phyloP scores from a whole-genome alignment of 495 filamentous ascomycete species.

The Poronia punctata region DNA sequence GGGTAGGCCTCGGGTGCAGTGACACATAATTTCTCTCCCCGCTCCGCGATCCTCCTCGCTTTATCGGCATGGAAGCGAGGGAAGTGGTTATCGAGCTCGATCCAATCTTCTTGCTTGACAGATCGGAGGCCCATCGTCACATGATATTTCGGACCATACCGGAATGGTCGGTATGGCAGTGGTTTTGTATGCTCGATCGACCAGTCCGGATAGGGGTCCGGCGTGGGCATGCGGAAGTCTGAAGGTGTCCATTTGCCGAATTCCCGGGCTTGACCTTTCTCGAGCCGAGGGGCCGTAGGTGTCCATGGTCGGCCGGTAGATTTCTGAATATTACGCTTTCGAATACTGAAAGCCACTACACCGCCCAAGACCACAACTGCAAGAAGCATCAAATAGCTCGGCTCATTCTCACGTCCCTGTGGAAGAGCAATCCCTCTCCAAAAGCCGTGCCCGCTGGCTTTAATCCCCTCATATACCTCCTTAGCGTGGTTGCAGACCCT shows the following conservation, averaged over 20 bases:
- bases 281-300: conserved; percentile 13
- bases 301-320: conserved; percentile 11
- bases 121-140: conserved; percentile 78
- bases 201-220: conserved; percentile 65
- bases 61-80: conserved; percentile 71
- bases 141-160: conserved; percentile 64
- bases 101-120: conserved; percentile 79
- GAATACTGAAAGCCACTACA: conserved; percentile 9
- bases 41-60: conserved; percentile 59
- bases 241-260: conserved; percentile 61
- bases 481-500: not conserved
- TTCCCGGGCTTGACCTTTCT: conserved; percentile 17
- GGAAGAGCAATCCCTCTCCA: not conserved
- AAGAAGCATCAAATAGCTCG: conserved; percentile 3
- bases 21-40: conserved; percentile 60
- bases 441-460: conserved; percentile 1
- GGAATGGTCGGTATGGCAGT: conserved; percentile 77
- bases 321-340: conserved; percentile 10
- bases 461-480: not conserved
- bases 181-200: conserved; percentile 63
- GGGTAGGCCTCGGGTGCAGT: conserved; percentile 71
- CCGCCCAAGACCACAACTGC: conserved; percentile 12
- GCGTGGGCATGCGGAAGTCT: conserved; percentile 59
- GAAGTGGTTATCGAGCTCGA: conserved; percentile 82
- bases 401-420: not conserved